Evolutionary conservation across 2,329 filamentous ascomycete species (phyloP).

Genomic region (Fusarium nodosum): DNA sequence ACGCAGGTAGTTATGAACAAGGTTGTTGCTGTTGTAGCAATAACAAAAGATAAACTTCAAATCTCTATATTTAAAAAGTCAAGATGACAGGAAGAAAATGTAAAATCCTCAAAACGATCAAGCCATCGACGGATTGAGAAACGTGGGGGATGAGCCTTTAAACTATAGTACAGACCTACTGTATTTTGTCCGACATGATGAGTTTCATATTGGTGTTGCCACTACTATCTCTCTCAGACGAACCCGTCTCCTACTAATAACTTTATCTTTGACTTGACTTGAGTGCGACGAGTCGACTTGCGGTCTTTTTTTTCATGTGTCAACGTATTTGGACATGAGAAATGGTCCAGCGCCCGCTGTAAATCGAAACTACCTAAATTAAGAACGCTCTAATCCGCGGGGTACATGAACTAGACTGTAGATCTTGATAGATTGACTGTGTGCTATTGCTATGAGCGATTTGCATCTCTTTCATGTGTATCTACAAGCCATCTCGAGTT

Average conservation of each 20-base stretch:
- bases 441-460: constrained; percentile 13
- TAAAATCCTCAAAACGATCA: constrained; percentile 5
- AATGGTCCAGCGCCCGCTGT: constrained; percentile 44
- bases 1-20: background rate
- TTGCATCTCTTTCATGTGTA: constrained; percentile 5
- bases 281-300: background rate
- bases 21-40: background rate
- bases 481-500: background rate
- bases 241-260: background rate
- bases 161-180: background rate
- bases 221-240: background rate
- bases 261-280: background rate
- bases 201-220: constrained; percentile 7
- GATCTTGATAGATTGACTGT: constrained; percentile 29
- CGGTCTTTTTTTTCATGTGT: constrained; percentile 48
- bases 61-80: background rate
- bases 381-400: constrained; percentile 40
- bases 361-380: constrained; percentile 29
- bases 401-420: constrained; percentile 47
- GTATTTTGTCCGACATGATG: constrained; percentile 8
- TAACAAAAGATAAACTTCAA: background rate
- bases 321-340: constrained; percentile 49
- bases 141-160: constrained; percentile 6
- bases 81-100: background rate
- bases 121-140: constrained; percentile 5